phyloP scores from a whole-genome alignment of 2,329 filamentous ascomycete species.

The Hansfordia pulvinata region DNA sequence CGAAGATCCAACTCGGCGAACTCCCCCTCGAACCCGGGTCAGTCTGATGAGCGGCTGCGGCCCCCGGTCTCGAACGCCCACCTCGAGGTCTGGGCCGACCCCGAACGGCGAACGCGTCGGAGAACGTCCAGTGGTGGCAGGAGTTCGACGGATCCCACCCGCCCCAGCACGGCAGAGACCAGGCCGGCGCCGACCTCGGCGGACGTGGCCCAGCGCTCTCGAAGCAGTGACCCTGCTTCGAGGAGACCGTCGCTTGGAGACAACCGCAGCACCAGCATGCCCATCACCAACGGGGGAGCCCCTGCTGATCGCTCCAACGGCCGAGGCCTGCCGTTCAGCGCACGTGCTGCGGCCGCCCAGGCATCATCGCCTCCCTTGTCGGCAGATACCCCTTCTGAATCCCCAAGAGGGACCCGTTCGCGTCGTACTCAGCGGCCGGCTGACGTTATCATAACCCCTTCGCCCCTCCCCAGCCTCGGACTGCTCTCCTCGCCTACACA shows the following conservation, averaged over 20 bases:
- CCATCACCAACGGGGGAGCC: constrained; percentile 11
- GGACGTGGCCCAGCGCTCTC: constrained; percentile 38
- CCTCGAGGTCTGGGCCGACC: constrained; percentile 33
- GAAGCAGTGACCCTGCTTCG: constrained; percentile 20
- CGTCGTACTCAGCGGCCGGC: constrained; percentile 20
- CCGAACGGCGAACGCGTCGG: constrained; percentile 28
- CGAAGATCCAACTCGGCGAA: constrained; percentile 17
- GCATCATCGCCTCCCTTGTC: constrained; percentile 5
- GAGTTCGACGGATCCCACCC: constrained; percentile 35
- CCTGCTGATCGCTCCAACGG: constrained; percentile 10
- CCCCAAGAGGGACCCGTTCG: constrained; percentile 2
- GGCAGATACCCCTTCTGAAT: constrained; percentile 8
- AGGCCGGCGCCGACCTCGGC: constrained; percentile 46
- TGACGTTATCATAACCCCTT: constrained; percentile 24
- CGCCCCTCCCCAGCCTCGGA: constrained; percentile 17
- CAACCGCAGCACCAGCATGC: constrained; percentile 24
- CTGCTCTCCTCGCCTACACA: constrained; percentile 13
- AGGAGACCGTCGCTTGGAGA: constrained; percentile 27
- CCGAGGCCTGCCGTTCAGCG: constrained; percentile 22
- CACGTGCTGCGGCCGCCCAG: constrained; percentile 14
- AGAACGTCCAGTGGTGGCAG: constrained; percentile 41
- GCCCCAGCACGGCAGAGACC: constrained; percentile 25
- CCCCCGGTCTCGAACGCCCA: constrained; percentile 33
- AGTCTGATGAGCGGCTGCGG: constrained; percentile 36
- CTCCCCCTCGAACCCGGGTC: constrained; percentile 27